phyloP scores from a whole-genome alignment of 805 yeast genomes.

The Metschnikowia dekortorum region DNA sequence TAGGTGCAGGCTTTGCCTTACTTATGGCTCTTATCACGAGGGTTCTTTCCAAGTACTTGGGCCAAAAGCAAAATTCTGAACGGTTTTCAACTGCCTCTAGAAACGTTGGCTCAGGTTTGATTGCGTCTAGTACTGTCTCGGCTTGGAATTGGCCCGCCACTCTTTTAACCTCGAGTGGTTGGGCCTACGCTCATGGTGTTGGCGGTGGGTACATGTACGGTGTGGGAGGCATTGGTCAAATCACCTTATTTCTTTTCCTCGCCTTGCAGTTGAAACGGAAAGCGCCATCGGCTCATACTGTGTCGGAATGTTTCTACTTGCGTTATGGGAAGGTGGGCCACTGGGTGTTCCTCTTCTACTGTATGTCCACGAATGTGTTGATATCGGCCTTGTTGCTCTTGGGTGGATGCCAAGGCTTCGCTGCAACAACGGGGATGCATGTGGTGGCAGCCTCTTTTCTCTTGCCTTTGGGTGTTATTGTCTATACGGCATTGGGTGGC shows the following conservation, averaged over 20 bases:
- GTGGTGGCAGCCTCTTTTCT: conserved; percentile 39
- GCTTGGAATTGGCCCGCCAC: conserved; percentile 36
- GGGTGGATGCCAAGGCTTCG: conserved; percentile 8
- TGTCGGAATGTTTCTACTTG: conserved; percentile 16
- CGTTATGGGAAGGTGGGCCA: conserved; percentile 14
- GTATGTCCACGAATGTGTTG: conserved; percentile 12
- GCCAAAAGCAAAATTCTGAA: conserved; percentile 9
- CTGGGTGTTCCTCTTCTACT: conserved; percentile 12
- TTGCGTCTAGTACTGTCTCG: conserved; percentile 8
- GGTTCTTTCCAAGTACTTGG: conserved; percentile 6
- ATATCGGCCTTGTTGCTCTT: conserved; percentile 11
- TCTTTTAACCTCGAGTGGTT: conserved; percentile 5
- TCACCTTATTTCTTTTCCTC: conserved; percentile 17
- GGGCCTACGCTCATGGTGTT: conserved; percentile 8
- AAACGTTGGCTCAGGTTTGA: conserved; percentile 7
- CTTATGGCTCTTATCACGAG: conserved; percentile 6
- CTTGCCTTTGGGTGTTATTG: conserved; percentile 56
- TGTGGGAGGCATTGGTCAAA: conserved; percentile 14
- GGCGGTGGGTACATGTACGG: conserved; percentile 8
- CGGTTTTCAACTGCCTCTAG: conserved; percentile 10
- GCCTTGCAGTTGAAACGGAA: conserved; percentile 19
- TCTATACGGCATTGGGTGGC: conserved; percentile 78
- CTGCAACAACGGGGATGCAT: conserved; percentile 12
- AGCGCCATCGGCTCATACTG: conserved; percentile 18
- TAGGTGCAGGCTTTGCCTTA: conserved; percentile 9